phyloP scores from a whole-genome alignment of 139 green algal species.

The Chlamydomonas schloesseri region DNA sequence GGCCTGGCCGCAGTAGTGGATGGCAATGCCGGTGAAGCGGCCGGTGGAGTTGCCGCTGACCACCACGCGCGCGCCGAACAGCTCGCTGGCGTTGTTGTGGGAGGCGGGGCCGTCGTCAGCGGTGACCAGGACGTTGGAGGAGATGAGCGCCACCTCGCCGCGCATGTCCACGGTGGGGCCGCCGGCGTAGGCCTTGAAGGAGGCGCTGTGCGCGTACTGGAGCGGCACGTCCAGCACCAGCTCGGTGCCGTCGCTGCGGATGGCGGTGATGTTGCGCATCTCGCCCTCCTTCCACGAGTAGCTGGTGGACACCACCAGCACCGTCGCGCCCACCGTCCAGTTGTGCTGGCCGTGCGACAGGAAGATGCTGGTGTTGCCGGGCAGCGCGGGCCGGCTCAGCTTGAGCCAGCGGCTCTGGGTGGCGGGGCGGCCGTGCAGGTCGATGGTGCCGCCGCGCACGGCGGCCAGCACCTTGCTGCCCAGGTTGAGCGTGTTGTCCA shows the following conservation, averaged over 20 bases:
- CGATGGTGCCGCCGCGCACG: slow-evolving; percentile 47
- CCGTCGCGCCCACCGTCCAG: slow-evolving; percentile 43
- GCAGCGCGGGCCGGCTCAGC: slow-evolving; percentile 35
- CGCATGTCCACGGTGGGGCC: slow-evolving; percentile 40
- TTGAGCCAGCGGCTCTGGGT: slow-evolving; percentile 50
- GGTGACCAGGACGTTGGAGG: slow-evolving; percentile 19
- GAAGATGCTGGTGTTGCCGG: slow-evolving; percentile 44
- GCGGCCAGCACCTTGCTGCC: slow-evolving; percentile 47
- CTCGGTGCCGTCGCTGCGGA: slow-evolving; percentile 16
- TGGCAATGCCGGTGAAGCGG: slow-evolving; percentile 21
- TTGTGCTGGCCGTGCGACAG: slow-evolving; percentile 35
- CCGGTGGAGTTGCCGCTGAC: slow-evolving; percentile 24
- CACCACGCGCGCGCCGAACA: slow-evolving; percentile 42
- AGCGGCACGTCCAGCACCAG: slow-evolving; percentile 53
- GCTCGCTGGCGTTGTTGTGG: slow-evolving; percentile 9
- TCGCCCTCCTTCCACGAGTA: slow-evolving; percentile 61
- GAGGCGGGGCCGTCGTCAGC: background rate
- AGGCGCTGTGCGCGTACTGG: slow-evolving; percentile 29
- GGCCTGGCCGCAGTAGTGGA: slow-evolving; percentile 52
- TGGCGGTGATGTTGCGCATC: slow-evolving; percentile 51
- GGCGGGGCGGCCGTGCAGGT: slow-evolving; percentile 48
- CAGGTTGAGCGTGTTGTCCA: slow-evolving; percentile 43
- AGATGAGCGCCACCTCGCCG: slow-evolving; percentile 54
- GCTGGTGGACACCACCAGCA: slow-evolving; percentile 61
- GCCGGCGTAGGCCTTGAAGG: background rate